Base-by-base conservation (phyloP, 768 basidiomycete genomes). In the Neoboletus magnificus region DNA sequence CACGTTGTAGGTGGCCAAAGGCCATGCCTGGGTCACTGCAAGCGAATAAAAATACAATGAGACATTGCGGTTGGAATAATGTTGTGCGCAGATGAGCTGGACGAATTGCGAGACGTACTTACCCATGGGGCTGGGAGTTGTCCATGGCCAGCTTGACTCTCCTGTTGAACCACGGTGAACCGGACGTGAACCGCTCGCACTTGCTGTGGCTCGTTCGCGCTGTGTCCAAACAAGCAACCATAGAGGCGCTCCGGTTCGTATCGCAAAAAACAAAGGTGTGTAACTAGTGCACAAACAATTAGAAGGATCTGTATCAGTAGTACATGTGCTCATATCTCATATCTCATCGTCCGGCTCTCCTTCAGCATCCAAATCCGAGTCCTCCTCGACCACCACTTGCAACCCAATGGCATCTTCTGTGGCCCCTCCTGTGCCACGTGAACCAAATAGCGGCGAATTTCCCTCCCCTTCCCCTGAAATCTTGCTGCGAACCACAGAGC, bases 1-100 rank as follows among this genome's bases (percentile, higher is more conserved):
- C 83, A 66, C 84, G 75, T 56, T 77, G 75, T 66, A 85, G 75
- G 69, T 83, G 83, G 57, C 75, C 76, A 76, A 85, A 85, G 65
- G 83, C 76, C 81, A 85, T 84, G 60, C 71, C 73, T 57, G 77
- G 71, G 68, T 84, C 83, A 72, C 83, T 85, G 67, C 37, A 69
- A 57, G 63, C 66, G 69, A 40, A 32, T 30, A 40, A 58, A 51
- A 55, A 58, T 53, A 41, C 22, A 30, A 36, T 60, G 49, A 58
- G 58, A 56, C 56, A 62, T 66, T 32, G 53, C 13, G 36, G 39
- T 50, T 13, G 33, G 49, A 32, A 23, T 32, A 37, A 23, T 29
- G 54, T 52, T 33, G 55, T 32, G 37, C 40, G 33, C 20, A 23
- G 51, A 20, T 36, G 52, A 23, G 22, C 36, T 35, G 39, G 48